Evolutionary conservation across 1,284 basidiomycete genomes (phyloP), one percentile per base, ranked within the genome.

Genomic region (Neonothopanus nambi): DNA sequence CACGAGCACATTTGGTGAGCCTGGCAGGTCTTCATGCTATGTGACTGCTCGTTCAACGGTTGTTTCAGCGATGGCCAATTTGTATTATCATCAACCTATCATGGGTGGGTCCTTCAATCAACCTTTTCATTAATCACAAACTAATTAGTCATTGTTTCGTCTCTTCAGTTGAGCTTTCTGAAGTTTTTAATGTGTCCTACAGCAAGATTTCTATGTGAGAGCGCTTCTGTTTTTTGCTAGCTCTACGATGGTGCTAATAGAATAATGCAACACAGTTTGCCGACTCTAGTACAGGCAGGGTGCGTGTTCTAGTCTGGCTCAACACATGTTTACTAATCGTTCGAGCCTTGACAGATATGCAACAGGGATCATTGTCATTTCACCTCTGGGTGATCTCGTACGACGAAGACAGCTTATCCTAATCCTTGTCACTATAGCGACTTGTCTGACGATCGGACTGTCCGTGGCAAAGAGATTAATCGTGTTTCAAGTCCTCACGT

Each of bases 11-110:
- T 80, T 81, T 53, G 67, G 71, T 77, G 51, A 60, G 81, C 61
- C 6, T 35, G 3, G n/a, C 8, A 5, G 12, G 15, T 17, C 15
- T 8, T 13, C 9, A 6, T 59, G 18, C 38, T 53, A 37, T 39
- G 20, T 23, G 49, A 28, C 8, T 18, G 37, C 28, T 17, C 2
- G 37, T 8, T 13, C 45, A 30, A 23, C 2, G 5, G 2, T 45
- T 18, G 20, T 40, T 47, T 8, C 51, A 84, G 81, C 68, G 41
- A 81, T 81, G 23, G 76, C 80, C 17, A 90, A 89, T 57, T 63
- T 89, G 46, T 90, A 88, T 62, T 90, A 89, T 58, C 84, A 83
- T 55, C 88, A 87, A 66, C 87, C 88, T 0, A 67, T 90, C 55
- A 68, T 90, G 13, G 85, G 88, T 79, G 24, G 41, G 45, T 5